phyloP scores from a whole-genome alignment of 129 eudicot species.

The Rutidosis leptorrhynchoides region DNA sequence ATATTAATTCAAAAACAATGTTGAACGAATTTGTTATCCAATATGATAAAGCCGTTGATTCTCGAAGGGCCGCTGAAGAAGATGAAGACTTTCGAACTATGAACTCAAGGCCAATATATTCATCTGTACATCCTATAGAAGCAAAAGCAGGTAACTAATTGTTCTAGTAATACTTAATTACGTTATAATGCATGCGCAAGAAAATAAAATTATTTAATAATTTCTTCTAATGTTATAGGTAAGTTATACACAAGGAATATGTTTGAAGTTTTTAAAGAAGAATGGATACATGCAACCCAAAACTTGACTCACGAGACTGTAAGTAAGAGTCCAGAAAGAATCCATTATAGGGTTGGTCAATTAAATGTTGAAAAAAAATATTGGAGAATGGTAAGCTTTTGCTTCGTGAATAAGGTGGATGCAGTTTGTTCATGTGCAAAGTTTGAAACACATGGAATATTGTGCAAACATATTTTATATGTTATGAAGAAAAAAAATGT shows the following conservation, averaged over 20 bases:
- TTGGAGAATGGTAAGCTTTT: too few relatives aligned
- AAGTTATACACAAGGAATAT: not conserved
- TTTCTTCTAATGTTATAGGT: not conserved
- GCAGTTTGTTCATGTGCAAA: too few relatives aligned
- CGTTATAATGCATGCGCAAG: too few relatives aligned
- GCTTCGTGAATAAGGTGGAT: too few relatives aligned
- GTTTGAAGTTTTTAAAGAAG: not conserved
- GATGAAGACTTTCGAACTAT: not conserved
- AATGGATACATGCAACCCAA: not conserved
- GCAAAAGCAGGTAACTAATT: not conserved
- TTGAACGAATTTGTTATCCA: not conserved
- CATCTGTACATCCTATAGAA: not conserved
- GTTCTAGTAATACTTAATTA: too few relatives aligned
- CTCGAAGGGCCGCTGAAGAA: not conserved
- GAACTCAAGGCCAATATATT: not conserved
- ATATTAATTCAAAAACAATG: too few relatives aligned
- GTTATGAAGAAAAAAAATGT: not conserved
- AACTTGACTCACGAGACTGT: constrained; percentile 1
- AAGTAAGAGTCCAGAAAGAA: not conserved
- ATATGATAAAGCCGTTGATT: not conserved
- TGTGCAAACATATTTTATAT: not conserved
- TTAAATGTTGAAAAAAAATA: too few relatives aligned
- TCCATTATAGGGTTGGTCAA: too few relatives aligned
- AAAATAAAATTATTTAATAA: too few relatives aligned
- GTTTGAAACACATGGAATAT: constrained; percentile 2